These are phyloP conservation scores for Backusella australiensis DNA, from an alignment of 192 early-diverging fungal genomes.

Conservation along the genomic window DNA sequence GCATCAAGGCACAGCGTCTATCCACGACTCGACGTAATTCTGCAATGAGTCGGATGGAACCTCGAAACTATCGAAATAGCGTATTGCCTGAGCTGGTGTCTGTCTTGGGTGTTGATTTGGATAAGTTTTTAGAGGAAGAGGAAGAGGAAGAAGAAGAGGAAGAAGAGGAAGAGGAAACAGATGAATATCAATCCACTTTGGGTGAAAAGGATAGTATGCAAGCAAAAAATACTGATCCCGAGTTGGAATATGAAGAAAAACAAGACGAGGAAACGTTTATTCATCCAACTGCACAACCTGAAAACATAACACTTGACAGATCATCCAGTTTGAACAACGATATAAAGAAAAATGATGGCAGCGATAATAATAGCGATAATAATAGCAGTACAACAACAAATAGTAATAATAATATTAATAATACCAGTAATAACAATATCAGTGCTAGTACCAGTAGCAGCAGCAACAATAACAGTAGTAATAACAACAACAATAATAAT, in stretches of 20 bases:
- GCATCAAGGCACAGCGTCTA: conserved; percentile 35
- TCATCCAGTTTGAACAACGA: not conserved
- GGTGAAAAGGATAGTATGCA: not conserved
- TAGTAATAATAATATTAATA: not conserved
- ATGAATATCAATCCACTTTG: not conserved
- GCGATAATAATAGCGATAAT: not conserved
- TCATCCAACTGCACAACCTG: not conserved
- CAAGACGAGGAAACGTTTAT: not conserved
- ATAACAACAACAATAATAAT: not conserved
- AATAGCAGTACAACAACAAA: not conserved
- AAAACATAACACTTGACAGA: not conserved
- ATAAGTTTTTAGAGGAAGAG: conserved; percentile 32
- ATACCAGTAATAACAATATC: not conserved
- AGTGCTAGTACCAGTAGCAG: not conserved
- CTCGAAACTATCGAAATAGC: conserved; percentile 31
- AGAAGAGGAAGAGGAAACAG: conserved; percentile 18
- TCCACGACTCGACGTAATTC: conserved; percentile 27
- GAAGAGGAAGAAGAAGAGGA: conserved; percentile 32
- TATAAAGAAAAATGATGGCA: not conserved
- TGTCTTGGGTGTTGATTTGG: conserved; percentile 37
- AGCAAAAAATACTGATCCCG: conserved; percentile 6
- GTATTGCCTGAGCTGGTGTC: conserved; percentile 40
- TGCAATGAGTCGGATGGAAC: conserved; percentile 14
- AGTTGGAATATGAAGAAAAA: conserved; percentile 25
- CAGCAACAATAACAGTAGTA: not conserved